Conservation (phyloP, 2,329 filamentous ascomycete genomes). For the Emmonsiellopsis sp. region DNA sequence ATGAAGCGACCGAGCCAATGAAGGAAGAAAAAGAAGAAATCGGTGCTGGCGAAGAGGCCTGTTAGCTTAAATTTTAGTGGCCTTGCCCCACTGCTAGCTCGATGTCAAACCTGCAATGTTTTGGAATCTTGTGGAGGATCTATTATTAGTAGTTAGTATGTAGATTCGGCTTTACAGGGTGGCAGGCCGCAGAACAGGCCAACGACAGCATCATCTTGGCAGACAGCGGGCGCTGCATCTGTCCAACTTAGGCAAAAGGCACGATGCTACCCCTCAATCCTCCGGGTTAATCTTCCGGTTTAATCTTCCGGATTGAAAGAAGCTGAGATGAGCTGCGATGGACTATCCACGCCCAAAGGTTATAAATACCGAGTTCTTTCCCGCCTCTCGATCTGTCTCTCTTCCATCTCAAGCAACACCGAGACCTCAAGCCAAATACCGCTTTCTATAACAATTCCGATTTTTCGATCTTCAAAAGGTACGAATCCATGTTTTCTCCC, state of each 20-base stretch:
- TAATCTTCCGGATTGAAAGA: not conserved
- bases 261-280: not conserved
- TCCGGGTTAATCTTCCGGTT: not conserved
- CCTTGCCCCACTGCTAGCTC: no score
- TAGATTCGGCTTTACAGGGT: not conserved
- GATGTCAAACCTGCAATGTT: no score
- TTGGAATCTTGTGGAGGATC: no score
- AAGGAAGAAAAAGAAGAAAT: no score
- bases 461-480: not conserved
- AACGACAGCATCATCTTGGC: not conserved
- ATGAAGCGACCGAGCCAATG: no score
- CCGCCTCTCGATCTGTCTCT: not conserved
- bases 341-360: not conserved
- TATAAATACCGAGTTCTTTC: not conserved
- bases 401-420: not conserved
- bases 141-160: not conserved
- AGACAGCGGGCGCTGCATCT: not conserved
- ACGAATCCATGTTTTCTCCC: not conserved
- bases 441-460: not conserved
- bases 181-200: not conserved
- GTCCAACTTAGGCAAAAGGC: not conserved
- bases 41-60: no score
- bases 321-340: not conserved
- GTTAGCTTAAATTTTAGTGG: no score
- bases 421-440: not conserved